Evolutionary conservation across 2,329 filamentous ascomycete genomes (phyloP).

Genomic region (Ophiocordyceps unilateralis): DNA sequence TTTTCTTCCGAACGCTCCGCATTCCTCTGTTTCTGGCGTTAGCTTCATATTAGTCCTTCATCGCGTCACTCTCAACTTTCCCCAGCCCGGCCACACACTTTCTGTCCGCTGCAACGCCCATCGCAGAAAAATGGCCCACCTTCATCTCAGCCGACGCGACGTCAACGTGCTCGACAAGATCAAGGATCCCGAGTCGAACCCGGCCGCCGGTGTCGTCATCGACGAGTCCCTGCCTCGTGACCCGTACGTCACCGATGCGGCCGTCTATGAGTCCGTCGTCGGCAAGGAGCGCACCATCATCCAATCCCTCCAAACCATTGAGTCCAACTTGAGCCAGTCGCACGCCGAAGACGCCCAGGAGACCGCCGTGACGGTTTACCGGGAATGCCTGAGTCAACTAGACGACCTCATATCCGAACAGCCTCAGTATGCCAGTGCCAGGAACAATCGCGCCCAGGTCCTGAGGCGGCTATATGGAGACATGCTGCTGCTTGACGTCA

Average conservation of each 20-base stretch:
- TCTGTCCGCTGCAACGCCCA: neutral
- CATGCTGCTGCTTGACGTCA: constrained; percentile 29
- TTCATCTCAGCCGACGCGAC: constrained; percentile 38
- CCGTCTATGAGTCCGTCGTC: constrained; percentile 32
- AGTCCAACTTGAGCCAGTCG: constrained; percentile 31
- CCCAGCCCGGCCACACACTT: neutral
- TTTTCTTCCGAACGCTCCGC: neutral
- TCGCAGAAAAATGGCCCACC: constrained; percentile 24
- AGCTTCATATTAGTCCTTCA: neutral
- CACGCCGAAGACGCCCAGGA: constrained; percentile 18
- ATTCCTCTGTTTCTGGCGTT: neutral
- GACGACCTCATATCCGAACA: constrained; percentile 36
- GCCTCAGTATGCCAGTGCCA: constrained; percentile 53
- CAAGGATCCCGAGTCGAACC: constrained; percentile 46
- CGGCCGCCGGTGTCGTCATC: constrained; percentile 33
- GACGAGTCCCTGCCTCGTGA: constrained; percentile 38
- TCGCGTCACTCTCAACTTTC: neutral
- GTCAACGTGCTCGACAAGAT: constrained; percentile 48
- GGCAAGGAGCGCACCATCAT: constrained; percentile 36
- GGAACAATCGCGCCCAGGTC: constrained; percentile 60
- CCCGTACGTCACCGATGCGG: constrained; percentile 33
- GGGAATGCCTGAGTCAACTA: constrained; percentile 28
- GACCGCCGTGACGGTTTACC: constrained; percentile 25
- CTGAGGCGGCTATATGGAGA: constrained; percentile 45
- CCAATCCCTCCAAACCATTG: constrained; percentile 33